Evolutionary conservation across 2,329 filamentous ascomycete genomes (phyloP).

Genomic region (Ophidiomyces ophidiicola): DNA sequence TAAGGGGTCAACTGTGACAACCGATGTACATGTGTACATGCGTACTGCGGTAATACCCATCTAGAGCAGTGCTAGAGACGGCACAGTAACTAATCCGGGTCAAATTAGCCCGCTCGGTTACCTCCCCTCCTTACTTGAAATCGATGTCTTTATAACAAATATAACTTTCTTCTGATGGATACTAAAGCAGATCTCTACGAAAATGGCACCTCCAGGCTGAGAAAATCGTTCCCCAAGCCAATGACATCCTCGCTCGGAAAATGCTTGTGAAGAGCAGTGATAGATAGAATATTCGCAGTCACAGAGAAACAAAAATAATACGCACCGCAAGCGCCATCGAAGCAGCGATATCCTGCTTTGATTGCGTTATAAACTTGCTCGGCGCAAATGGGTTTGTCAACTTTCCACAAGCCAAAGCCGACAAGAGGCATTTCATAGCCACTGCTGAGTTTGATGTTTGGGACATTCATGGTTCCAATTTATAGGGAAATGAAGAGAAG

Average conservation of each 20-base stretch:
- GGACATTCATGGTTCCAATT: neutral
- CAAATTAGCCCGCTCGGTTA: constrained; percentile 1
- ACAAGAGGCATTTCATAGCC: constrained; percentile 33
- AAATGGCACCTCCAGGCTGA: neutral
- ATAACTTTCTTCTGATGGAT: too few relatives aligned
- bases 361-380: constrained; percentile 66
- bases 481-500: neutral
- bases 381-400: constrained; percentile 58
- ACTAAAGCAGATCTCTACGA: too few relatives aligned
- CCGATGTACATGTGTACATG: neutral
- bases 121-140: neutral
- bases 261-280: neutral
- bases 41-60: neutral
- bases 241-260: too few relatives aligned
- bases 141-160: too few relatives aligned
- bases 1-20: constrained; percentile 3
- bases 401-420: constrained; percentile 59
- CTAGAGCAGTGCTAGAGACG: neutral
- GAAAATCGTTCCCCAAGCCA: neutral
- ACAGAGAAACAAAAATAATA: constrained; percentile 6
- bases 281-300: neutral
- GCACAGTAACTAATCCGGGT: neutral
- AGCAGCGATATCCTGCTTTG: constrained; percentile 48
- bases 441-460: constrained; percentile 17
- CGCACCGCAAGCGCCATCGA: constrained; percentile 49